Evolutionary conservation across 2,329 filamentous ascomycete species (phyloP).

Genomic region (Rhynchosporium agropyri): DNA sequence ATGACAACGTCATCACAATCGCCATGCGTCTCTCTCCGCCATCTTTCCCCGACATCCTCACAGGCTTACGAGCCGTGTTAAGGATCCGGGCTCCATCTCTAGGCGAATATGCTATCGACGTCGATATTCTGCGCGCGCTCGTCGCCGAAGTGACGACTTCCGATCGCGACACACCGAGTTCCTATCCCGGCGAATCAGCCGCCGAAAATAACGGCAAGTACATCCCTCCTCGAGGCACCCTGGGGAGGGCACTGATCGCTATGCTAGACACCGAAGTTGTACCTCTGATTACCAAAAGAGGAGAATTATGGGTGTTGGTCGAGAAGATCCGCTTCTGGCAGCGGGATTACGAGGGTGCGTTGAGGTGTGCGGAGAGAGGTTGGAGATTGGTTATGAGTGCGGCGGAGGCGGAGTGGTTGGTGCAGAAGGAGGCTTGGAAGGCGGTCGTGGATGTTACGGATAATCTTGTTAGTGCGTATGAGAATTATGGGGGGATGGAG

Average conservation of each 20-base stretch:
- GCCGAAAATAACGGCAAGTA: conserved; percentile 40
- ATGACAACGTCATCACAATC: conserved; percentile 93
- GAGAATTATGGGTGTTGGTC: conserved; percentile 76
- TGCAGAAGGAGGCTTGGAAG: conserved; percentile 55
- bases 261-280: conserved; percentile 75
- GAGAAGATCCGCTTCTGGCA: conserved; percentile 74
- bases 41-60: conserved; percentile 72
- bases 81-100: conserved; percentile 66
- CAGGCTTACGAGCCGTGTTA: conserved; percentile 74
- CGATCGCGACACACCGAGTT: conserved; percentile 43
- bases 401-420: conserved; percentile 44
- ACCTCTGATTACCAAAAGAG: conserved; percentile 81
- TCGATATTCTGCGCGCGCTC: conserved; percentile 70
- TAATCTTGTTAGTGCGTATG: conserved; percentile 79
- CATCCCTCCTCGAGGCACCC: conserved; percentile 57
- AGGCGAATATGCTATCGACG: conserved; percentile 78
- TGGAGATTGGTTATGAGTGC: conserved; percentile 70
- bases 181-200: conserved; percentile 36
- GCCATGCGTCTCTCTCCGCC: conserved; percentile 77
- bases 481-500: conserved; percentile 70
- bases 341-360: conserved; percentile 67
- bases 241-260: conserved; percentile 65
- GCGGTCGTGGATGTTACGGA: conserved; percentile 69
- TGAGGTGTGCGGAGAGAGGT: conserved; percentile 85
- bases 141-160: conserved; percentile 68